Conservation (phyloP, 2,329 filamentous ascomycete species). For the Knoxdaviesia proteae region DNA sequence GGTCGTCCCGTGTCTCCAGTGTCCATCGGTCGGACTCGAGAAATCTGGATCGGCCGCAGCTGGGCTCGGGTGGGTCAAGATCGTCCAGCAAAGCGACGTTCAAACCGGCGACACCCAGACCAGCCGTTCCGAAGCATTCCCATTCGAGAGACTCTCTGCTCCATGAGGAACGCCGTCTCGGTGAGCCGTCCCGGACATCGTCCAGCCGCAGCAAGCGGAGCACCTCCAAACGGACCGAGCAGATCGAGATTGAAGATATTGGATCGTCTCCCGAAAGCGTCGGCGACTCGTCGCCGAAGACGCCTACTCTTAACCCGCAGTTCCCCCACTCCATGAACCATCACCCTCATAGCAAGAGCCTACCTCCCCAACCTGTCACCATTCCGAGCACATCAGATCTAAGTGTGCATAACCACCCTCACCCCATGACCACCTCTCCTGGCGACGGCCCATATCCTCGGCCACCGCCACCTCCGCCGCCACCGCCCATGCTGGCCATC, state of each 20-base stretch:
- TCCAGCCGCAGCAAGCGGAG: too few relatives aligned
- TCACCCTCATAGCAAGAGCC: too few relatives aligned
- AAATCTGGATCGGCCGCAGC: conserved; percentile 27
- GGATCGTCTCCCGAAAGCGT: conserved; percentile 24
- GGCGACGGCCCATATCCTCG: conserved; percentile 16
- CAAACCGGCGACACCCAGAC: conserved; percentile 8
- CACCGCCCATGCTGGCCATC: conserved; percentile 52
- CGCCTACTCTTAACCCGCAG: conserved; percentile 32
- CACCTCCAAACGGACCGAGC: neutral
- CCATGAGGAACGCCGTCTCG: too few relatives aligned
- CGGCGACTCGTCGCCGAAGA: conserved; percentile 37
- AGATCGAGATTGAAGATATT: conserved; percentile 19
- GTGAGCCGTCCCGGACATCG: too few relatives aligned
- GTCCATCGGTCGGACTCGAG: conserved; percentile 22
- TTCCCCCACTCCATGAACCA: conserved; percentile 13
- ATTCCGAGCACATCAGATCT: too few relatives aligned
- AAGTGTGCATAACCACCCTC: conserved; percentile 8
- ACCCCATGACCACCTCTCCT: conserved; percentile 5
- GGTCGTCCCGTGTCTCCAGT: conserved; percentile 23
- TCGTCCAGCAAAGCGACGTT: conserved; percentile 39
- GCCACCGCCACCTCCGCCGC: conserved; percentile 41
- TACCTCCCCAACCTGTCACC: too few relatives aligned
- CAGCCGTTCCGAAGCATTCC: too few relatives aligned
- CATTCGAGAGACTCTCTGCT: too few relatives aligned
- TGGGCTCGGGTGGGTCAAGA: conserved; percentile 29